Conservation (phyloP, 2,329 filamentous ascomycete genomes). For the Phialophora tarda region DNA sequence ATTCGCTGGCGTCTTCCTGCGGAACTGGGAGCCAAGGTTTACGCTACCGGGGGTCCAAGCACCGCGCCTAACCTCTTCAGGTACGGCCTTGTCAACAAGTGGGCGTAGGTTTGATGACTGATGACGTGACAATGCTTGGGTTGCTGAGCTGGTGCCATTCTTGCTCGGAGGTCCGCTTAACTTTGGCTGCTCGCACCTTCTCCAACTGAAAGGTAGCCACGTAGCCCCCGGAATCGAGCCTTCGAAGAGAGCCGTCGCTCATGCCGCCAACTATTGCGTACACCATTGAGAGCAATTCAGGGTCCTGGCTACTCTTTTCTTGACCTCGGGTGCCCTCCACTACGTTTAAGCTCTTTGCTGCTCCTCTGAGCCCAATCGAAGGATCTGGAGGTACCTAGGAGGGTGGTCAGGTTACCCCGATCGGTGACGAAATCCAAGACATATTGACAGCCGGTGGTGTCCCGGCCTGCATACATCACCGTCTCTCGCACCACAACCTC, state of each 20-base stretch:
- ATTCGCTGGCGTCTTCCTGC: not conserved
- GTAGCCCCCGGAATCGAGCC: not conserved
- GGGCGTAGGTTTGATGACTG: slow-evolving; percentile 15
- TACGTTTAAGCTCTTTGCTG: not conserved
- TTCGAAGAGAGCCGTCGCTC: not conserved
- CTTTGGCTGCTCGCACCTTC: not conserved
- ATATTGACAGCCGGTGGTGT: not conserved
- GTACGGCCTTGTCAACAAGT: not conserved
- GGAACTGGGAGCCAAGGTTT: slow-evolving; percentile 14
- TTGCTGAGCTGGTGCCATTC: not conserved
- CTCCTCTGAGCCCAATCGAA: not conserved
- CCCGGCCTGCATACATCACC: slow-evolving; percentile 25
- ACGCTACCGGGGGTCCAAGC: slow-evolving; percentile 20
- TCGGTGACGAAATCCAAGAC: slow-evolving; percentile 2
- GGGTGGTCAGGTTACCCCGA: not conserved
- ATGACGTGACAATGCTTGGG: slow-evolving; percentile 10
- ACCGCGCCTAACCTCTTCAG: slow-evolving; percentile 7
- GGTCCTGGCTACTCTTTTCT: not conserved
- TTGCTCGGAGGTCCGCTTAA: slow-evolving; percentile 13
- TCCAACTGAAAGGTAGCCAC: not conserved
- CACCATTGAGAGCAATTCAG: not conserved
- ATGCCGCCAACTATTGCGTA: not conserved
- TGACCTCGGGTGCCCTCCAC: not conserved
- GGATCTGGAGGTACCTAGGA: not conserved
- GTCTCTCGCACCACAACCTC: slow-evolving; percentile 19